Evolutionary conservation across 495 filamentous ascomycete genomes (phyloP).

Genomic region (Letharia lupina): DNA sequence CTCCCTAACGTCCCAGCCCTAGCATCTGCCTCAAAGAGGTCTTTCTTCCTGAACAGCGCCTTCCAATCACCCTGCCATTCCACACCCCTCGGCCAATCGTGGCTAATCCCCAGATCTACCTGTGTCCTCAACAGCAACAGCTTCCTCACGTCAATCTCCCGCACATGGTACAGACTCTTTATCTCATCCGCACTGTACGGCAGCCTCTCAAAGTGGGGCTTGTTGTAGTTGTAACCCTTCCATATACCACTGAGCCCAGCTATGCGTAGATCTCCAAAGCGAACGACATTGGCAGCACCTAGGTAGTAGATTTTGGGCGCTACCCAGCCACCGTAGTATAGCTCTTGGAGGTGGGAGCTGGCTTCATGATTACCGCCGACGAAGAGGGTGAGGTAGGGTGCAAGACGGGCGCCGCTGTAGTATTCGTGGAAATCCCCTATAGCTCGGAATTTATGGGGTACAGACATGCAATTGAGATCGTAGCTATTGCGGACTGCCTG

Average conservation of each 20-base stretch:
- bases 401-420: conserved; percentile 67
- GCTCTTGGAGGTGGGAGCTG: conserved; percentile 73
- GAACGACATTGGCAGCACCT: conserved; percentile 80
- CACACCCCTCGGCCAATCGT: conserved; percentile 85
- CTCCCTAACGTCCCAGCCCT: conserved; percentile 64
- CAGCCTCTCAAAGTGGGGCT: conserved; percentile 74
- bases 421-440: conserved; percentile 90
- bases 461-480: conserved; percentile 79
- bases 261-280: conserved; percentile 74
- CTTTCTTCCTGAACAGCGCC: conserved; percentile 60
- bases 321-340: conserved; percentile 96
- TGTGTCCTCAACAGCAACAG: conserved; percentile 74
- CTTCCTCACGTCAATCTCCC: conserved; percentile 87
- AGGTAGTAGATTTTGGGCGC: conserved; percentile 95
- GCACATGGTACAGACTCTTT: conserved; percentile 74
- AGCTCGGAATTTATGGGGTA: conserved; percentile 71
- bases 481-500: conserved; percentile 78
- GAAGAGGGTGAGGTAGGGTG: conserved; percentile 86
- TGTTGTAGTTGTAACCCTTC: conserved; percentile 76
- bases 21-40: conserved; percentile 65
- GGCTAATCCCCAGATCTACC: conserved; percentile 82
- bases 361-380: conserved; percentile 94
- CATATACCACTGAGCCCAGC: conserved; percentile 90
- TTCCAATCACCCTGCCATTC: conserved; percentile 62
- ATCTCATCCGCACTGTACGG: conserved; percentile 69